Percentiles rank a stretch among this genome's conserved stretches.
Evolutionary conservation across 768 basidiomycete species (phyloP).

Genomic region (Lactifluus volemus): DNA sequence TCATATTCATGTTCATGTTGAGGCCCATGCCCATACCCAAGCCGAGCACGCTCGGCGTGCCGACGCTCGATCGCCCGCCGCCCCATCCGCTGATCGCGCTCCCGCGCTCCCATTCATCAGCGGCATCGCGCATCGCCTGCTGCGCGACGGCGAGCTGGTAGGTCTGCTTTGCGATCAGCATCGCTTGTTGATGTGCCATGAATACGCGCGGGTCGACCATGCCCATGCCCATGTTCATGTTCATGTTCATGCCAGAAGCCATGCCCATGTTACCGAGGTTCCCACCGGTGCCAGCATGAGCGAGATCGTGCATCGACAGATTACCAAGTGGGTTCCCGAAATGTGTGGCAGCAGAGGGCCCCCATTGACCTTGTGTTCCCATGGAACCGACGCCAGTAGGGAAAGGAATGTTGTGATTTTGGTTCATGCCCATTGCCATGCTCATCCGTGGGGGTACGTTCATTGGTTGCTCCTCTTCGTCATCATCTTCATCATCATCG

Average conservation of each 20-base stretch:
- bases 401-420: constrained; percentile 12
- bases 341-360: background rate
- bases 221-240: constrained; percentile 4
- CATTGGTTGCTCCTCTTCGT: constrained; percentile 24
- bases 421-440: constrained; percentile 25
- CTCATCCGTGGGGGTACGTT: constrained; percentile 28
- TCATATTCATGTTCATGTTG: constrained; percentile 17
- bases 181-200: constrained; percentile 80
- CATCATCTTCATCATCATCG: constrained; percentile 25
- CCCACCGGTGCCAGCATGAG: constrained; percentile 24
- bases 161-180: constrained; percentile 79
- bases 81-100: constrained; percentile 36
- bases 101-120: constrained; percentile 83
- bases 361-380: constrained; percentile 28
- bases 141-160: constrained; percentile 88
- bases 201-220: constrained; percentile 25
- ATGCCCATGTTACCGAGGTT: background rate
- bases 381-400: constrained; percentile 18
- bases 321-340: constrained; percentile 21
- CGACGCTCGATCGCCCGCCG: constrained; percentile 24
- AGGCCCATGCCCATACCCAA: constrained; percentile 29
- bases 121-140: constrained; percentile 83
- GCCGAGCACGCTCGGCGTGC: constrained; percentile 25
- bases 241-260: background rate
- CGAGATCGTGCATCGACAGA: constrained; percentile 43